phyloP scores from a whole-genome alignment of 2,329 filamentous ascomycete genomes.

The Lasiodiplodia hormozganensis region DNA sequence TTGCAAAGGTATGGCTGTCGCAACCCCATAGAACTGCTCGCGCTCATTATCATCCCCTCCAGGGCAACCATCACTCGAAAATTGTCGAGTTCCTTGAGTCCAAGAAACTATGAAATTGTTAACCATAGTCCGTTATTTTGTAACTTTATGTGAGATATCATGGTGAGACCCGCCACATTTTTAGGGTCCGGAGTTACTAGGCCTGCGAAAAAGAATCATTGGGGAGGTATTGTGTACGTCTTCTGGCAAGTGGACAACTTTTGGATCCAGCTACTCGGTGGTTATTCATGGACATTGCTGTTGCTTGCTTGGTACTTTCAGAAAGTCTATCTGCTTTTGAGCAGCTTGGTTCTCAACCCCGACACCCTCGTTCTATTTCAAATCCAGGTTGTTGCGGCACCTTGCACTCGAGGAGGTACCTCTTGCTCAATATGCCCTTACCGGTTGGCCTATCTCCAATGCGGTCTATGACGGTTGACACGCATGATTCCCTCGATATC shows the following conservation, averaged over 20 bases:
- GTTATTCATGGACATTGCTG: too few species aligned
- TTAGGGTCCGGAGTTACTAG: slow-evolving; percentile 18
- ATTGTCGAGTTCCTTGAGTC: slow-evolving; percentile 45
- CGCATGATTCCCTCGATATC: too few species aligned
- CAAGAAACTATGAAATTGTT: slow-evolving; percentile 41
- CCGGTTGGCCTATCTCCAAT: too few species aligned
- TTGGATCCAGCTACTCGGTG: not conserved
- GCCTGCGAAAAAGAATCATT: not conserved
- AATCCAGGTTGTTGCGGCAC: too few species aligned
- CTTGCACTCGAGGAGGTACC: too few species aligned
- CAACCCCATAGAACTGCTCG: not conserved
- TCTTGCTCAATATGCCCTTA: too few species aligned
- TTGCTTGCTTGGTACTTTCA: too few species aligned
- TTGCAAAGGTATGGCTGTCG: slow-evolving; percentile 40
- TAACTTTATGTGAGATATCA: not conserved
- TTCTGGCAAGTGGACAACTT: not conserved
- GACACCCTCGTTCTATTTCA: too few species aligned
- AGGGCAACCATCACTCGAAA: slow-evolving; percentile 41
- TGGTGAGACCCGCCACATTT: not conserved
- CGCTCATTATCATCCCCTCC: not conserved
- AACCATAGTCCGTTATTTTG: not conserved
- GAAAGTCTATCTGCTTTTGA: too few species aligned
- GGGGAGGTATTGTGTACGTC: not conserved
- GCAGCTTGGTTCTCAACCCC: too few species aligned
- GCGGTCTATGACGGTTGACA: too few species aligned